Evolutionary conservation across 768 basidiomycete genomes (phyloP), one percentile per base, ranked within the genome.

Genomic region (Agaricus subrufescens): DNA sequence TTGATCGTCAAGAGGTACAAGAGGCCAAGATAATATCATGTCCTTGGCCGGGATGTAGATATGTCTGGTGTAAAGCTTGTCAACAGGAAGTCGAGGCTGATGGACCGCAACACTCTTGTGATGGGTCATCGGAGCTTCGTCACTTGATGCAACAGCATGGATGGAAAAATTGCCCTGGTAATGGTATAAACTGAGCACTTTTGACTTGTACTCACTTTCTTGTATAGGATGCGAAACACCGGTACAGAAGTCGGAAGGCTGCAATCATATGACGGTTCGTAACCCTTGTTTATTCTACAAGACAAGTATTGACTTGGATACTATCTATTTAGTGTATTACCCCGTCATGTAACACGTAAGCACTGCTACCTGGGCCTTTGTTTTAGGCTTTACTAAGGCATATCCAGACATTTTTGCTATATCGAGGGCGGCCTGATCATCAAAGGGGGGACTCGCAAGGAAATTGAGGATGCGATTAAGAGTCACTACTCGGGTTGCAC

Each of bases 181-280:
- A 27, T 58, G 56, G 34, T 50, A 12, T 3, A 12, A 43, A 72
- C 15, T 39, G 27, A 19, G 43, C n/a, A 57, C 11, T 9, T 19
- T 25, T 30, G 46, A 38, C 11, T 26, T 11, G 26, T 15, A 10
- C 14, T 45, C 14, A n/a, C n/a, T 12, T n/a, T 12, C 23, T 25
- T 19, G 44, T 46, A 0, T 46, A 78, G 77, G 75, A 5, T 79
- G 78, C 60, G 64, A 65, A 52, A 79, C 81, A 9, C 76, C 81
- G 3, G 76, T 81, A 19, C 75, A 71, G 54, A 85, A 81, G 60
- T 71, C 71, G 8, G 67, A 66, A 14, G 83, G 83, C 1, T 85
- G 83, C 51, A 77, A 83, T 56, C 82, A 85, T 63, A 85, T 85
- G 78, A 72, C 74, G 57, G 83, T 82, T 30, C 69, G 81, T 19